Percentiles rank a stretch among this genome's conserved stretches.
Evolutionary conservation across 2,329 filamentous ascomycete species (phyloP).

Genomic region (Ceratocystis cacaofunesta): DNA sequence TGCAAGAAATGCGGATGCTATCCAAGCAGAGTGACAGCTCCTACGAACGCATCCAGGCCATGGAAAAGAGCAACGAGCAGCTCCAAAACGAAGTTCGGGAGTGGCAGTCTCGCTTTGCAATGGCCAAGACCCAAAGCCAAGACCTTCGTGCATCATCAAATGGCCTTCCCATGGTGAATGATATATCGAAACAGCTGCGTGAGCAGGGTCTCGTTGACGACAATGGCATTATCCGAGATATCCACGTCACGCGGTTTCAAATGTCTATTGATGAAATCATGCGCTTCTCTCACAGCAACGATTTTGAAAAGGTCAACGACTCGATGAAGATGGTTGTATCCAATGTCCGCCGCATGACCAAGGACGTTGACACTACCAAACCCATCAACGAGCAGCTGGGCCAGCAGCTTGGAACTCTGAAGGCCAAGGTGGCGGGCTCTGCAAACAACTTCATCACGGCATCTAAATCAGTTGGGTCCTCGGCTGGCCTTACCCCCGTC

Average conservation of each 20-base stretch:
- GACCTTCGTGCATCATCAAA: conserved; percentile 67
- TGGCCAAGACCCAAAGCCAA: conserved; percentile 73
- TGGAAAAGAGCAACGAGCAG: conserved; percentile 58
- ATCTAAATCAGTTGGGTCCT: conserved; percentile 74
- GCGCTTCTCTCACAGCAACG: conserved; percentile 56
- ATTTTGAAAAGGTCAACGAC: conserved; percentile 61
- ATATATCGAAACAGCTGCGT: conserved; percentile 51
- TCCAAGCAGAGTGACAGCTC: conserved; percentile 66
- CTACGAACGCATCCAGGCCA: conserved; percentile 66
- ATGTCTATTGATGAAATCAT: conserved; percentile 85
- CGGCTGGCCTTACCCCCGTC: conserved; percentile 78
- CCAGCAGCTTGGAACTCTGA: conserved; percentile 54
- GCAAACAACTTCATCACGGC: conserved; percentile 94
- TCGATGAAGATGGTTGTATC: conserved; percentile 77
- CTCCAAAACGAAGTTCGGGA: conserved; percentile 73
- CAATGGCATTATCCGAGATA: conserved; percentile 70
- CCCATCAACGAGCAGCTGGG: conserved; percentile 38
- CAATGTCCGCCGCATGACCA: conserved; percentile 69
- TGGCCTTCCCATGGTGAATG: conserved; percentile 53
- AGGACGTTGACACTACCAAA: conserved; percentile 53
- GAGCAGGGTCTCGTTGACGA: conserved; percentile 54
- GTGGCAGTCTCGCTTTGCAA: conserved; percentile 83
- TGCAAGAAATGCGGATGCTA: conserved; percentile 77
- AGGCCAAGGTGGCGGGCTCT: conserved; percentile 72
- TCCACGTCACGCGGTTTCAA: conserved; percentile 90